Evolutionary conservation across 2,329 filamentous ascomycete genomes (phyloP).

Genomic region (Fusarium circinatum): DNA sequence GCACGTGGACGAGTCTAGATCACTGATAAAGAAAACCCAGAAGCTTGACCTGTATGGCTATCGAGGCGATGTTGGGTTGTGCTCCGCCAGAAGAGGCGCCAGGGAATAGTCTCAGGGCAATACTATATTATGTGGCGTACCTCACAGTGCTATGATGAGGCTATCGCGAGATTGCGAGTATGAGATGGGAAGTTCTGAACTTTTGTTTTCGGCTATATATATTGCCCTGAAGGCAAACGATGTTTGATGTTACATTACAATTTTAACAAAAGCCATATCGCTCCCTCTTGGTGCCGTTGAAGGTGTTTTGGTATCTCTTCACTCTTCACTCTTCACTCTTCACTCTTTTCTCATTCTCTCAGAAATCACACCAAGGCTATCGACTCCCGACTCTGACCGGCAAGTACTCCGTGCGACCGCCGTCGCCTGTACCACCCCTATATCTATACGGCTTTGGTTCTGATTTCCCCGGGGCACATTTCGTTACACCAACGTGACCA

Average conservation of each 20-base stretch:
- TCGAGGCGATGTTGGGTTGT: conserved; percentile 3
- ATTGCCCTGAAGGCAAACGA: neutral
- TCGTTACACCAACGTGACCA: conserved; percentile 32
- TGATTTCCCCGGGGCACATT: conserved; percentile 4
- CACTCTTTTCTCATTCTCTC: conserved; percentile 2
- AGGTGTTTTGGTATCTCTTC: neutral
- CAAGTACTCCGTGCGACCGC: neutral
- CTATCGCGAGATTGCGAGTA: conserved; percentile 12
- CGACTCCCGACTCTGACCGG: neutral
- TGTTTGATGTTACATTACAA: neutral
- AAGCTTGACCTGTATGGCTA: neutral
- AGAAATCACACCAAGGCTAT: neutral
- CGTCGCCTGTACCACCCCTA: conserved; percentile 6
- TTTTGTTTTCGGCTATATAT: neutral
- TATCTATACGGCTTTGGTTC: neutral
- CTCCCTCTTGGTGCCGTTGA: neutral
- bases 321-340: conserved; percentile 21
- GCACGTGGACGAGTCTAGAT: conserved; percentile 11
- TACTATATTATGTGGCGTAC: neutral
- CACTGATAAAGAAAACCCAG: neutral
- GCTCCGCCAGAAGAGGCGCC: neutral
- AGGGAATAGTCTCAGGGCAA: neutral
- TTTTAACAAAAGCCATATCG: neutral
- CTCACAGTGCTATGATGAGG: conserved; percentile 16
- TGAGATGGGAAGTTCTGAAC: neutral